A percentile compares a stretch with the other conserved stretches of the same genome.
Evolutionary conservation across 768 basidiomycete species (phyloP).

Genomic region (Xerocomus brunneocitrinus): DNA sequence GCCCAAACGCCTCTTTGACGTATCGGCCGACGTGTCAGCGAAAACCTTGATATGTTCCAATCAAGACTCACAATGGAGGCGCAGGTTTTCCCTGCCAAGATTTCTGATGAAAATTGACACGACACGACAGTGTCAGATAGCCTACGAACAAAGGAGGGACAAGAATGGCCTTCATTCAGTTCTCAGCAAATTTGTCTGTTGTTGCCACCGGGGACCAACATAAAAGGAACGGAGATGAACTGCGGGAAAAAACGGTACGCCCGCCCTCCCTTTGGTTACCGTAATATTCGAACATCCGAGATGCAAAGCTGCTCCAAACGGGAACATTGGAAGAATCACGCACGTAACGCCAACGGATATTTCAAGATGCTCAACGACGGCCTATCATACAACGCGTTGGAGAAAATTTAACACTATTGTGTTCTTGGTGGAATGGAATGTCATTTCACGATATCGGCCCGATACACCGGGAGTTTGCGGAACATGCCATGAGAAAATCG

Average conservation of each 20-base stretch:
- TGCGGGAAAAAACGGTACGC: background rate
- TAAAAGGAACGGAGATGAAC: background rate
- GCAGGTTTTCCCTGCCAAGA: background rate
- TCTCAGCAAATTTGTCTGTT: background rate
- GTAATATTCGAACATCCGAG: background rate
- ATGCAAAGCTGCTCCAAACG: background rate
- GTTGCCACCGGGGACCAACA: background rate
- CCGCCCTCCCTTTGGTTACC: background rate
- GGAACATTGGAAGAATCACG: background rate
- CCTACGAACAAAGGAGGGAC: background rate
- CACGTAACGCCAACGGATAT: background rate
- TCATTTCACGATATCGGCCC: background rate
- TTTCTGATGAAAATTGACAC: background rate
- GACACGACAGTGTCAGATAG: background rate
- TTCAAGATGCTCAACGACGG: background rate
- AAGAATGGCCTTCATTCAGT: background rate
- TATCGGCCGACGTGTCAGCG: background rate
- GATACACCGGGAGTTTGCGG: background rate
- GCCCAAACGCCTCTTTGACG: slow-evolving; percentile 7
- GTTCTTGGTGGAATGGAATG: background rate
- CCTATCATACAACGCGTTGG: background rate
- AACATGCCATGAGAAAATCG: background rate
- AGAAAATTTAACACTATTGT: background rate
- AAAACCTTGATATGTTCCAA: slow-evolving; percentile 1
- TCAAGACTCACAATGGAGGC: background rate